Evolutionary conservation across 2,329 filamentous ascomycete genomes (phyloP).

Genomic region (Neofusicoccum sp.): DNA sequence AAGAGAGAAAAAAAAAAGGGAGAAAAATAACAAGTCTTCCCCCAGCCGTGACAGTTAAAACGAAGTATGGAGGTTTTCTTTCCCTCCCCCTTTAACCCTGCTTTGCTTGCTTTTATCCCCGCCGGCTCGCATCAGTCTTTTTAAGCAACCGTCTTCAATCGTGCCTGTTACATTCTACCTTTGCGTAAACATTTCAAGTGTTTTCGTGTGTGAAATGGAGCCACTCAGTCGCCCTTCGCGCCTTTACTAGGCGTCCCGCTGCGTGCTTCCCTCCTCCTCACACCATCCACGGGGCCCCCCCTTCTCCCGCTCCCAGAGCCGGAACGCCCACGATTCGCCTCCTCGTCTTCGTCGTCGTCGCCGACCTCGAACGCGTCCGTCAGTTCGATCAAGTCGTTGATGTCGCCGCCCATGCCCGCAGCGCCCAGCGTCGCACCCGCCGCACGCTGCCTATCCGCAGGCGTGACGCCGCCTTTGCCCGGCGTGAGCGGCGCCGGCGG

Average conservation of each 20-base stretch:
- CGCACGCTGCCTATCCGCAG: constrained; percentile 1
- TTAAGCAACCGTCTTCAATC: neutral
- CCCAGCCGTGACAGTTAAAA: neutral
- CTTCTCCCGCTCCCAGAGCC: neutral
- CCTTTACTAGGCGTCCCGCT: constrained; percentile 14
- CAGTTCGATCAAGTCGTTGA: constrained; percentile 70
- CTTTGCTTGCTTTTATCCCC: neutral
- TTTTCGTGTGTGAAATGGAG: too few species aligned
- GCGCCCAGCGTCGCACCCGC: neutral
- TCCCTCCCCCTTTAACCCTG: neutral
- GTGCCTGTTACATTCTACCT: neutral
- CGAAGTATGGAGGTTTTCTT: neutral
- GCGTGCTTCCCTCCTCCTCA: constrained; percentile 9
- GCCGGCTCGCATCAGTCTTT: neutral
- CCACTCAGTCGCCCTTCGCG: constrained; percentile 17
- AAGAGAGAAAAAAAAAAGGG: neutral
- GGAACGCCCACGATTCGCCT: neutral
- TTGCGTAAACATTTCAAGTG: neutral
- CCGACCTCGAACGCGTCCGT: constrained; percentile 46
- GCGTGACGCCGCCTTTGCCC: neutral
- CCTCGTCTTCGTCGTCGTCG: constrained; percentile 27
- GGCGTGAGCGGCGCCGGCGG: constrained; percentile 10
- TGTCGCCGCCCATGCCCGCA: constrained; percentile 38
- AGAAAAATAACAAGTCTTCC: neutral
- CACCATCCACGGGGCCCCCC: neutral